phyloP scores from a whole-genome alignment of 1,284 basidiomycete genomes.

The Austroboletus rostrupii region DNA sequence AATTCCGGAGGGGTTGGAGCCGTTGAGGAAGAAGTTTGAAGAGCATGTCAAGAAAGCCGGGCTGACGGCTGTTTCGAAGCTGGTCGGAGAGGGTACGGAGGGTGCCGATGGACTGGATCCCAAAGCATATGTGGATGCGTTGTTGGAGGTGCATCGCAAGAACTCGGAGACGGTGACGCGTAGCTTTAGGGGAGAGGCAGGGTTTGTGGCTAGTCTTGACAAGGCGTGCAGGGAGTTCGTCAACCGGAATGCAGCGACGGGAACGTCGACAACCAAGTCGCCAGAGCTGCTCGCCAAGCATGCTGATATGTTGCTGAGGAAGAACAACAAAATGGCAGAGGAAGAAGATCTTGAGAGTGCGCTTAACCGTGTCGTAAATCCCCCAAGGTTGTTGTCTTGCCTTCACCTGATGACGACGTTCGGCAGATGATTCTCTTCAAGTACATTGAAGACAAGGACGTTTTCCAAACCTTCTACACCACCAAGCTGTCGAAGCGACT shows the following conservation, averaged over 20 bases:
- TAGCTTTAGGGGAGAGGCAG: constrained; percentile 91
- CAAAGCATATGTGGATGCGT: constrained; percentile 90
- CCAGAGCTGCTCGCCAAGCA: constrained; percentile 95
- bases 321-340: constrained; percentile 95
- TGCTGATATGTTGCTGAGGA: constrained; percentile 86
- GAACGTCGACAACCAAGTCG: constrained; percentile 79
- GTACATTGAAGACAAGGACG: constrained; percentile 98
- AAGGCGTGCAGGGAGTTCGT: constrained; percentile 96
- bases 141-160: constrained; percentile 90
- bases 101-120: constrained; percentile 71
- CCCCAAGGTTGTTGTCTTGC: background rate
- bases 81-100: constrained; percentile 67
- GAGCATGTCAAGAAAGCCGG: constrained; percentile 92
- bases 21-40: constrained; percentile 90
- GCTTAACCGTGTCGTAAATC: constrained; percentile 83
- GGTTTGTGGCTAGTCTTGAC: constrained; percentile 93
- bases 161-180: constrained; percentile 88
- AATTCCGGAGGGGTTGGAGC: constrained; percentile 89
- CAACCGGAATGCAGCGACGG: constrained; percentile 91
- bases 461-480: constrained; percentile 99
- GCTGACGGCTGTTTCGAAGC: constrained; percentile 78
- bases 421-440: constrained; percentile 97
- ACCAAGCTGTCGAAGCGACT: constrained; percentile 95
- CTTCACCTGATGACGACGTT: background rate
- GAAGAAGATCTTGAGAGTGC: constrained; percentile 89